Evolutionary conservation across 768 basidiomycete species (phyloP).

Genomic region (Suillus weaverae): DNA sequence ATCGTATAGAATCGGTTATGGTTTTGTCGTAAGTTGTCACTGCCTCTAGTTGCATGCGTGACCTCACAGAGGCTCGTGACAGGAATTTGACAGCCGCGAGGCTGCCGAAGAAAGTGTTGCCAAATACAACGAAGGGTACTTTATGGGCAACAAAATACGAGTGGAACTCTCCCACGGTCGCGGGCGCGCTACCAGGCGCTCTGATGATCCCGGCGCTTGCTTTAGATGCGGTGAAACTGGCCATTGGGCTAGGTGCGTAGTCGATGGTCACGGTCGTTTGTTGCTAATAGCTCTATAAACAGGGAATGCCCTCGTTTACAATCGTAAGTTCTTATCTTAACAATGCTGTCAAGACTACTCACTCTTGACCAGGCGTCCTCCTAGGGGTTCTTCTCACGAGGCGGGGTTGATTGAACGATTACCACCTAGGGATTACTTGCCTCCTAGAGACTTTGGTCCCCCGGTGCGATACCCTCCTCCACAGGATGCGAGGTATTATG

Average conservation of each 20-base stretch:
- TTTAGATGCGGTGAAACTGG: conserved; percentile 85
- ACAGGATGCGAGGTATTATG: conserved; percentile 61
- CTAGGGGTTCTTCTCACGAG: conserved; percentile 45
- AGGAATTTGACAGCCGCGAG: conserved; percentile 84
- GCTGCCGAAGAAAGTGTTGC: conserved; percentile 86
- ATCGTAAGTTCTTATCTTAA: conserved; percentile 43
- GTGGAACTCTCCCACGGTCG: conserved; percentile 87
- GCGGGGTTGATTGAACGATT: conserved; percentile 58
- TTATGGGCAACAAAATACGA: conserved; percentile 91
- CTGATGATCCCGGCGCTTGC: conserved; percentile 86
- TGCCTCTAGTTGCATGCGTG: neutral
- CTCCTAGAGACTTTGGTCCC: conserved; percentile 38
- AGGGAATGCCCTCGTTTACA: conserved; percentile 73
- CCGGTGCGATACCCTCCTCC: conserved; percentile 45
- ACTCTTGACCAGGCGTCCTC: conserved; percentile 32
- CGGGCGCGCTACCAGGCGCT: conserved; percentile 74
- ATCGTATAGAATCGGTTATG: conserved; percentile 71
- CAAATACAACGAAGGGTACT: conserved; percentile 86
- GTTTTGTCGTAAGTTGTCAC: conserved; percentile 73
- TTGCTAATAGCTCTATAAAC: conserved; percentile 7
- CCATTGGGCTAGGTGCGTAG: conserved; percentile 82
- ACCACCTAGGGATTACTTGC: conserved; percentile 49
- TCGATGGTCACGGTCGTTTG: neutral
- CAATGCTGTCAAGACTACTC: neutral
- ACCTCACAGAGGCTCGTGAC: conserved; percentile 9